Percentiles rank a stretch among this genome's conserved stretches.
Evolutionary conservation across 129 eudicot genomes (phyloP).

Genomic region (Erigeron canadensis): DNA sequence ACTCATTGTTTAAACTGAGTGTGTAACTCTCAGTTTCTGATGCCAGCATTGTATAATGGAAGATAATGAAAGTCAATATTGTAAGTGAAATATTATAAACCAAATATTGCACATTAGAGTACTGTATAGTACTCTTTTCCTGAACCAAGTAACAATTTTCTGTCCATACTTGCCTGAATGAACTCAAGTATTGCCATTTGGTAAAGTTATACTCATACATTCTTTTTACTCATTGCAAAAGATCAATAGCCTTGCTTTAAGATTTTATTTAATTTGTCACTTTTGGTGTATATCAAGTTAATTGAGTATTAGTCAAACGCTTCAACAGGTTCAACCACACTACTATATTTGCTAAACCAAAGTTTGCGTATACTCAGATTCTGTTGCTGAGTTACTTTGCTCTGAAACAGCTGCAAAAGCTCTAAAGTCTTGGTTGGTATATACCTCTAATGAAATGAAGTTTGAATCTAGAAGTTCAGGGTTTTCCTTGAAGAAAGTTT

Average conservation of each 20-base stretch:
- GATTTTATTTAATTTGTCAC: neutral
- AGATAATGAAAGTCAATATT: neutral
- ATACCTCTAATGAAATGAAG: neutral
- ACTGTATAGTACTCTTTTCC: neutral
- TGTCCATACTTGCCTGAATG: neutral
- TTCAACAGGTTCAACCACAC: neutral
- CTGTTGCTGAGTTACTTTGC: neutral
- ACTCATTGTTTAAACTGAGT: neutral
- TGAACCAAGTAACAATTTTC: neutral
- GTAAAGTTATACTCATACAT: neutral
- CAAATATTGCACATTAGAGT: neutral
- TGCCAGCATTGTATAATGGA: neutral
- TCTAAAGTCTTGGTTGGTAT: neutral
- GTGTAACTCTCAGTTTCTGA: neutral
- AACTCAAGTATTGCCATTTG: neutral
- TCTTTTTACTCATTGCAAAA: neutral
- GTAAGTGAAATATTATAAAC: neutral
- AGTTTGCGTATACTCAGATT: neutral
- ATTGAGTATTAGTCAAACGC: neutral
- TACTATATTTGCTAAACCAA: neutral
- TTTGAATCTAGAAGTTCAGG: neutral
- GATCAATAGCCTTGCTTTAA: neutral
- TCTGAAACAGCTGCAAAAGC: neutral
- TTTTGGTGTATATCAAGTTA: neutral
- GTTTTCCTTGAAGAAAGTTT: neutral